Evolutionary conservation across 352 stramenopile species (phyloP).

Genomic region (Phytophthora rubi): DNA sequence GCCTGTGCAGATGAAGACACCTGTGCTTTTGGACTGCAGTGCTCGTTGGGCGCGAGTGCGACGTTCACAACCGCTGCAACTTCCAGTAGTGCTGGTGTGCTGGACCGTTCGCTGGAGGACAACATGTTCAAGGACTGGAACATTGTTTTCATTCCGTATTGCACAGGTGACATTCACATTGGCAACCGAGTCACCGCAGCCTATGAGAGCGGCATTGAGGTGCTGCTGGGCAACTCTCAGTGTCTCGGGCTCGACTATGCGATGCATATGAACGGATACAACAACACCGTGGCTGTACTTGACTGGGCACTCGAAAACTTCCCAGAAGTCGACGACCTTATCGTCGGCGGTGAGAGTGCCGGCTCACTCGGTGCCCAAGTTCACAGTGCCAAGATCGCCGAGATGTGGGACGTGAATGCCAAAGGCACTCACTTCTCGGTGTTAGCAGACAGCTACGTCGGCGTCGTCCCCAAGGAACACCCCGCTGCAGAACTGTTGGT

Average conservation of each 20-base stretch:
- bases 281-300: constrained; percentile 66
- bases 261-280: constrained; percentile 68
- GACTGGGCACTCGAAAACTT: constrained; percentile 70
- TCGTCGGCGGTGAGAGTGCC: constrained; percentile 57
- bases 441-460: constrained; percentile 63
- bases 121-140: constrained; percentile 81
- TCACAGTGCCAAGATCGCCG: constrained; percentile 44
- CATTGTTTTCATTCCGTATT: constrained; percentile 77
- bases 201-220: constrained; percentile 41
- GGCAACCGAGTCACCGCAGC: constrained; percentile 39
- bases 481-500: constrained; percentile 47
- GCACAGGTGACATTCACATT: constrained; percentile 71
- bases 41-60: constrained; percentile 36
- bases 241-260: constrained; percentile 46
- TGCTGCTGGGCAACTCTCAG: constrained; percentile 41
- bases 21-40: constrained; percentile 65
- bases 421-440: constrained; percentile 52
- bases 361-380: constrained; percentile 60
- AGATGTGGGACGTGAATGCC: constrained; percentile 59
- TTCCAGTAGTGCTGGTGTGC: constrained; percentile 48
- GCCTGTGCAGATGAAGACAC: constrained; percentile 62
- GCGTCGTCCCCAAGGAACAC: constrained; percentile 46
- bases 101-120: constrained; percentile 51
- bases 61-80: constrained; percentile 55
- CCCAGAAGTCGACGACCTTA: constrained; percentile 55